phyloP scores from a whole-genome alignment of 192 early-diverging fungal genomes.

The Gamsiella multidivaricata region DNA sequence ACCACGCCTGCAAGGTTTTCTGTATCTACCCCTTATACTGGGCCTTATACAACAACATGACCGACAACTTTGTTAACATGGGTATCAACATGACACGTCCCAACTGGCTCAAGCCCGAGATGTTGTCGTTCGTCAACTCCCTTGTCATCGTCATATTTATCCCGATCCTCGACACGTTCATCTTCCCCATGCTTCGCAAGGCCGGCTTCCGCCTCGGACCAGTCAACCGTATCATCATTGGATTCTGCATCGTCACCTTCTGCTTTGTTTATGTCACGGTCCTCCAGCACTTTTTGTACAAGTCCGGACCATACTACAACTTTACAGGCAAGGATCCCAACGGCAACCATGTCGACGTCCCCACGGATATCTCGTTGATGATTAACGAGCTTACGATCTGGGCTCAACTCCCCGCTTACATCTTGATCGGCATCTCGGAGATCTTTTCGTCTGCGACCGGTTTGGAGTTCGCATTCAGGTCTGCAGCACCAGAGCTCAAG shows the following conservation, averaged over 20 bases:
- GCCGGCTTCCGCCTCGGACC: conserved; percentile 67
- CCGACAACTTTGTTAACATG: conserved; percentile 73
- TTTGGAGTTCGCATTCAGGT: conserved; percentile 72
- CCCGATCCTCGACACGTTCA: conserved; percentile 65
- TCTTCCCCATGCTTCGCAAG: conserved; percentile 70
- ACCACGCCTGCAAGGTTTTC: conserved; percentile 74
- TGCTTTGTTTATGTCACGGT: conserved; percentile 69
- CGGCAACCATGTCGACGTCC: conserved; percentile 22
- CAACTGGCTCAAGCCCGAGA: conserved; percentile 41
- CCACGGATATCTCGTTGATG: neutral
- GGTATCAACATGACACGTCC: conserved; percentile 66
- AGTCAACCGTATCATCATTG: conserved; percentile 68
- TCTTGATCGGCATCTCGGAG: conserved; percentile 69
- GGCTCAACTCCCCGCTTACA: conserved; percentile 67
- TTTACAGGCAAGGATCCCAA: conserved; percentile 55
- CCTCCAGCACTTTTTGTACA: conserved; percentile 71
- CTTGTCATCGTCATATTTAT: conserved; percentile 67
- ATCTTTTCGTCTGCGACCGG: conserved; percentile 73
- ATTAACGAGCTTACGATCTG: conserved; percentile 67
- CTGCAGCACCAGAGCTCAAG: conserved; percentile 71
- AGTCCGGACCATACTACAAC: conserved; percentile 61
- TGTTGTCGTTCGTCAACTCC: conserved; percentile 58
- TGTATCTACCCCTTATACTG: conserved; percentile 71
- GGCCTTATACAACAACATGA: conserved; percentile 73
- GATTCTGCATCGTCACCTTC: conserved; percentile 65